Conservation (phyloP, 495 filamentous ascomycete genomes). For the Trichoderma erinaceum region DNA sequence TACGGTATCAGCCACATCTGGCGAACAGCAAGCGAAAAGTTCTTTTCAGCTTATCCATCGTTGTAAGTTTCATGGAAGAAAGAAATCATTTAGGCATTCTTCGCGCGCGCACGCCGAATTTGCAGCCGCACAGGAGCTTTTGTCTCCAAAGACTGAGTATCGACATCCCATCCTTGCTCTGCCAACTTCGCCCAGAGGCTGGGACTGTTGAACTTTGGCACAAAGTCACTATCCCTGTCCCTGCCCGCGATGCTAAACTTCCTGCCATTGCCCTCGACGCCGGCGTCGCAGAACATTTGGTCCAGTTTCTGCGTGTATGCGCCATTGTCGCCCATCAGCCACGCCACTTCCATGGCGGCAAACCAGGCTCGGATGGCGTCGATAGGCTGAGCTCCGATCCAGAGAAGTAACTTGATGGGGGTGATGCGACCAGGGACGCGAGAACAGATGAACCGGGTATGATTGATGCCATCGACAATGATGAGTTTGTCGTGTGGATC, state of each 20-base stretch:
- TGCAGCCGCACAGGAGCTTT: background rate
- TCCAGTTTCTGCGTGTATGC: slow-evolving; percentile 8
- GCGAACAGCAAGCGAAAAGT: too few species aligned
- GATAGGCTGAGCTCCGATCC: slow-evolving; percentile 44
- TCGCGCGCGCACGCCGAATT: background rate
- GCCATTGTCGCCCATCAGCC: background rate
- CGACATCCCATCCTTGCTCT: slow-evolving; percentile 5
- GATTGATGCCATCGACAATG: slow-evolving; percentile 6
- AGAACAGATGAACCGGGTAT: slow-evolving; percentile 7
- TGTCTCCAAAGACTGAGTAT: slow-evolving; percentile 14
- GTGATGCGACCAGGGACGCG: background rate
- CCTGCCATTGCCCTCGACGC: slow-evolving; percentile 5
- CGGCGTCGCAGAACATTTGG: background rate
- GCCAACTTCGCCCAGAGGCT: background rate
- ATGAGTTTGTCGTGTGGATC: background rate
- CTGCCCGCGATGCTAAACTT: slow-evolving; percentile 10
- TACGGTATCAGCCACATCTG: background rate
- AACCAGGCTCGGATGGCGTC: slow-evolving; percentile 65
- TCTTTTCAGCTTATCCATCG: too few species aligned
- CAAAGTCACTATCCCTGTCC: slow-evolving; percentile 9
- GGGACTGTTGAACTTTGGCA: background rate
- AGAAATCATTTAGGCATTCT: background rate
- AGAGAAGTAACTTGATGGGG: slow-evolving; percentile 46
- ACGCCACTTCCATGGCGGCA: slow-evolving; percentile 43
- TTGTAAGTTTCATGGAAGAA: too few species aligned